Conservation (phyloP, 768 basidiomycete genomes). For the Erythrobasidium yunnanense region DNA sequence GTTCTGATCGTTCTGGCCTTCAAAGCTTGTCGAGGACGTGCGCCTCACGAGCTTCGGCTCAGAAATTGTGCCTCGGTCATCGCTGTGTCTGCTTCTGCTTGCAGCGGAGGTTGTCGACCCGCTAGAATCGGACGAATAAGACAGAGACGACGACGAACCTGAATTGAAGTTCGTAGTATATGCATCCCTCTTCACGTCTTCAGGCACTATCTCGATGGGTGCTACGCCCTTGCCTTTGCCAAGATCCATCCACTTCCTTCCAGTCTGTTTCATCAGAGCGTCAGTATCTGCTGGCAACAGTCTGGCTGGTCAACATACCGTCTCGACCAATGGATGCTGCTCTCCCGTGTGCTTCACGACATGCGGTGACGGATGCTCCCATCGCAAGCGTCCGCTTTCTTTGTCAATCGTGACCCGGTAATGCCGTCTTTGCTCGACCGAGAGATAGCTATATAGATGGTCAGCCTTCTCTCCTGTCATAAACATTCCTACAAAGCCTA, state of each 20-base stretch:
- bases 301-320: not conserved
- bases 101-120: too few species aligned
- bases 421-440: conserved; percentile 10
- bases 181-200: not conserved
- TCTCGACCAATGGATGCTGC: conserved; percentile 21
- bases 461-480: not conserved
- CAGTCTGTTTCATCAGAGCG: not conserved
- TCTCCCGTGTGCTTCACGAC: not conserved
- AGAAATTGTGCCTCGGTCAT: not conserved
- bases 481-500: not conserved
- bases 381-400: conserved; percentile 8
- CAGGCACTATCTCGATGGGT: too few species aligned
- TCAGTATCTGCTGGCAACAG: not conserved
- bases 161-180: not conserved
- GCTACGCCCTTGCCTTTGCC: conserved; percentile 3
- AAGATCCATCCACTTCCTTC: conserved; percentile 1
- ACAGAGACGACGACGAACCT: not conserved
- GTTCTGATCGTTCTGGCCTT: not conserved
- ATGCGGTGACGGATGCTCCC: not conserved
- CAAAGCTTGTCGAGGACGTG: not conserved
- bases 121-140: too few species aligned
- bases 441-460: conserved; percentile 4
- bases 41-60: not conserved
- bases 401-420: conserved; percentile 14
- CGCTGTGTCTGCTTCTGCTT: too few species aligned